Evolutionary conservation across 148 eudicot genomes (phyloP).

Genomic region (Limonium bicolor): DNA sequence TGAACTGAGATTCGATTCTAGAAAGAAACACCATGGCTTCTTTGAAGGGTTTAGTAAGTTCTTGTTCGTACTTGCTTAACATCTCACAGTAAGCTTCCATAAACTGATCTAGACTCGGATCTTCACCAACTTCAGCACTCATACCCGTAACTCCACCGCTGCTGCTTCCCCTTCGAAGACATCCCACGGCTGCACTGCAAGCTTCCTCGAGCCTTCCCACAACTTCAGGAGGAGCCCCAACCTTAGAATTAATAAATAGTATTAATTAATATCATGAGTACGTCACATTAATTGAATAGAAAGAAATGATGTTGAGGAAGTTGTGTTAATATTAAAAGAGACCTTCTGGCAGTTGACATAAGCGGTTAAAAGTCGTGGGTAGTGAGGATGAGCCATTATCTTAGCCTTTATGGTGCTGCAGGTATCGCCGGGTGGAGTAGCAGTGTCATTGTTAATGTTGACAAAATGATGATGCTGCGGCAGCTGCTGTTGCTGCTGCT

Average conservation of each 20-base stretch:
- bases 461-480: neutral
- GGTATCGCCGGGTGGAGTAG: neutral
- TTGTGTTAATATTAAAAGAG: neutral
- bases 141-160: slow-evolving; percentile 10
- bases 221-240: slow-evolving; percentile 94
- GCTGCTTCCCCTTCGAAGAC: slow-evolving; percentile 3
- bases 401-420: slow-evolving; percentile 35
- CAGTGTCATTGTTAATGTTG: slow-evolving; percentile 13
- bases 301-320: too few relatives aligned
- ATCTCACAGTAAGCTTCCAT: slow-evolving; percentile 99
- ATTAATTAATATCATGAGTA: neutral
- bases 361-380: slow-evolving; percentile 71
- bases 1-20: slow-evolving; percentile 72
- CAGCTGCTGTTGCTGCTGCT: neutral
- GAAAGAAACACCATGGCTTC: slow-evolving; percentile 94
- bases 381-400: slow-evolving; percentile 90
- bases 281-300: too few relatives aligned
- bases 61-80: slow-evolving; percentile 85
- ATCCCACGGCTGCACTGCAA: slow-evolving; percentile 19
- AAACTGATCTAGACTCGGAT: slow-evolving; percentile 88
- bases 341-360: slow-evolving; percentile 81
- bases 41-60: slow-evolving; percentile 78
- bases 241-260: slow-evolving; percentile 18
- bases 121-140: slow-evolving; percentile 66
- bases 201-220: slow-evolving; percentile 83